Base-by-base conservation (phyloP, 2,329 filamentous ascomycete genomes). In the Penicillium sp. region DNA sequence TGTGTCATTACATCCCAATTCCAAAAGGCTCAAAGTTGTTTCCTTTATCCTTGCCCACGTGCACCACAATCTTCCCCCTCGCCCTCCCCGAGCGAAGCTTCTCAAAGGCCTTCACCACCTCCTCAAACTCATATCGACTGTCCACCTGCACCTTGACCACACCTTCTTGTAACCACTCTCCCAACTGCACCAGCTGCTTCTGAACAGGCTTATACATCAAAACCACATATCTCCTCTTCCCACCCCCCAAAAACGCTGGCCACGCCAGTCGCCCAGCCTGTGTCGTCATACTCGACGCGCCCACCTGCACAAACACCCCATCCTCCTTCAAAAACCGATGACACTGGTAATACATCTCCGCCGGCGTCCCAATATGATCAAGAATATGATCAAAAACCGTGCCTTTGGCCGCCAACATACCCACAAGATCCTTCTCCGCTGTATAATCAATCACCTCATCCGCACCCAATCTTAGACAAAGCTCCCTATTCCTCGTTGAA, bases 371-470 rank as follows among this genome's bases (percentile, higher is more conserved):
- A 26, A 88, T 81, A 68, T 85, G 85, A 72, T 89, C 87, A 11
- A 89, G 77, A 0, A 84, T 78, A 40, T 85, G 76, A 52, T 80
- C 76, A 72, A 82, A 89, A 2, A 82, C 74, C 6, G 75, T 76
- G 0, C 83, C 83, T 40, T 80, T 80, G 0, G 75, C 71, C 61
- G 79, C 80, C 7, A 89, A 72, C 3, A 70, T 71, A 26, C 77
- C 75, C 4, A 80, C 68, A 2, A 88, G 73, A 69, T 87, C 75
- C 33, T 75, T 71, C 0, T 60, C 61, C 8, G 75, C 73, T 19
- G 80, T 83, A 70, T 89, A 89, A 67, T 89, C 85, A 51, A 89
- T 79, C 33, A 89, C 82, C 60, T 86, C 83, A 65, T 89, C 86
- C 6, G 88, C 88, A 0, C 88, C 88, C 1, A 90, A 73, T 2